Evolutionary conservation across 768 basidiomycete genomes (phyloP).

Genomic region (Auricularia heimuer): DNA sequence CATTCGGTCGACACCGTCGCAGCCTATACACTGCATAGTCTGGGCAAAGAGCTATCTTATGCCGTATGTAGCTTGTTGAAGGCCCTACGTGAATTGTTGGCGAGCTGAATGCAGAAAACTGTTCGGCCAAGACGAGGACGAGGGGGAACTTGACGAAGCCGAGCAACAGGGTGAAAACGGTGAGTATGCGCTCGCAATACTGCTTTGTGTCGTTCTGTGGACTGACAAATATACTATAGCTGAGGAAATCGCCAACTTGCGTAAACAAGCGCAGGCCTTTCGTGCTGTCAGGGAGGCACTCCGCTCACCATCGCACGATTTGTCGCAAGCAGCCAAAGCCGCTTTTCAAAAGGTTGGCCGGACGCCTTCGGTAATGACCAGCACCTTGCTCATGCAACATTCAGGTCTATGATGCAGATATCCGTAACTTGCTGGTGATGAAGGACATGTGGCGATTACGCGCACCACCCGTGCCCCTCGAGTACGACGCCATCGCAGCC

Average conservation of each 20-base stretch:
- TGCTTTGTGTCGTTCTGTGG: neutral
- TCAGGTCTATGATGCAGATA: constrained; percentile 84
- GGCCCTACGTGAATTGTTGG: constrained; percentile 2
- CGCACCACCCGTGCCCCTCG: constrained; percentile 75
- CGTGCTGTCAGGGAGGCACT: constrained; percentile 64
- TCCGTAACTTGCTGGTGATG: constrained; percentile 84
- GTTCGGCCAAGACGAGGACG: constrained; percentile 86
- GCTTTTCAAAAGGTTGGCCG: constrained; percentile 74
- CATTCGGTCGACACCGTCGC: constrained; percentile 91
- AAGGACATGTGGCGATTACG: constrained; percentile 94
- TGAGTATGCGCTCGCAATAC: constrained; percentile 20
- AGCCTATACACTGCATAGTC: constrained; percentile 97
- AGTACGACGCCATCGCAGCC: constrained; percentile 64
- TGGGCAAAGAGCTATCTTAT: constrained; percentile 98
- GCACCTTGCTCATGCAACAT: neutral
- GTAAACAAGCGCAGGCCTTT: constrained; percentile 86
- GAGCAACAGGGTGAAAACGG: constrained; percentile 92
- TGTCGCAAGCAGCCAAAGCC: constrained; percentile 46
- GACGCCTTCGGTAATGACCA: neutral
- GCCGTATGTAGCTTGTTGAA: constrained; percentile 42
- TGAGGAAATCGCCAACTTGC: constrained; percentile 80
- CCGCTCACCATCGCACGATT: constrained; percentile 27
- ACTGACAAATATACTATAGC: constrained; percentile 33
- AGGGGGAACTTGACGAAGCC: constrained; percentile 82
- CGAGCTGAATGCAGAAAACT: constrained; percentile 51